Evolutionary conservation across 2,329 filamentous ascomycete species (phyloP).

Genomic region (Xylaria sp.): DNA sequence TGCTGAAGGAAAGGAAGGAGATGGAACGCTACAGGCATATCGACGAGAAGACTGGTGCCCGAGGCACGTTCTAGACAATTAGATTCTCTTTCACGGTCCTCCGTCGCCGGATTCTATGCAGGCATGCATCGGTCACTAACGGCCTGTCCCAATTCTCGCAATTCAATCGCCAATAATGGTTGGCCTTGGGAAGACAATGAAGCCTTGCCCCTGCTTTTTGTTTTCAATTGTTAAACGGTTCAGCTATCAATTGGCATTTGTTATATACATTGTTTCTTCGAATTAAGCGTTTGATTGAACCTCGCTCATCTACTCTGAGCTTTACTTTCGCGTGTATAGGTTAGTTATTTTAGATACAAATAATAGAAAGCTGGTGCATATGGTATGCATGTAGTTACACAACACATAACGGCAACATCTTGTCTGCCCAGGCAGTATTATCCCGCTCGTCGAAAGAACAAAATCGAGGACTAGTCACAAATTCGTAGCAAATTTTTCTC

Average conservation of each 20-base stretch:
- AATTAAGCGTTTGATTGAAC: conserved; percentile 18
- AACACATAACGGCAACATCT: not conserved
- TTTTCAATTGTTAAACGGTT: not conserved
- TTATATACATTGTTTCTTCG: conserved; percentile 7
- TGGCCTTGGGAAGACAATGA: not conserved
- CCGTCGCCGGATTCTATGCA: not conserved
- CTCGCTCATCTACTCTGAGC: not conserved
- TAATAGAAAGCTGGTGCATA: conserved; percentile 5
- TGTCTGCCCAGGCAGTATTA: not conserved
- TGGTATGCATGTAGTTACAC: conserved; percentile 7
- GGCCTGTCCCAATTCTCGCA: not conserved
- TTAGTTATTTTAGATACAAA: conserved; percentile 13
- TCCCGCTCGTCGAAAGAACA: no score
- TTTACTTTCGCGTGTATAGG: not conserved
- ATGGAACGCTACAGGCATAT: conserved; percentile 79
- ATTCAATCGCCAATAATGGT: not conserved
- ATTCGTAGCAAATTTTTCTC: no score
- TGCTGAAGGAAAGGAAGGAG: conserved; percentile 82
- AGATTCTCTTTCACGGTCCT: not conserved
- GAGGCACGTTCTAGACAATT: conserved; percentile 52
- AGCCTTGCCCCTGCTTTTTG: not conserved
- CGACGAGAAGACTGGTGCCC: conserved; percentile 74
- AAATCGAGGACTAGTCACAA: no score
- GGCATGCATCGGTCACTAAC: not conserved
- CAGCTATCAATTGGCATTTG: not conserved